A percentile compares a stretch with the other conserved stretches of the same genome.
Evolutionary conservation across 73 alveolate species (phyloP).

Genomic region (Stentor coeruleus): DNA sequence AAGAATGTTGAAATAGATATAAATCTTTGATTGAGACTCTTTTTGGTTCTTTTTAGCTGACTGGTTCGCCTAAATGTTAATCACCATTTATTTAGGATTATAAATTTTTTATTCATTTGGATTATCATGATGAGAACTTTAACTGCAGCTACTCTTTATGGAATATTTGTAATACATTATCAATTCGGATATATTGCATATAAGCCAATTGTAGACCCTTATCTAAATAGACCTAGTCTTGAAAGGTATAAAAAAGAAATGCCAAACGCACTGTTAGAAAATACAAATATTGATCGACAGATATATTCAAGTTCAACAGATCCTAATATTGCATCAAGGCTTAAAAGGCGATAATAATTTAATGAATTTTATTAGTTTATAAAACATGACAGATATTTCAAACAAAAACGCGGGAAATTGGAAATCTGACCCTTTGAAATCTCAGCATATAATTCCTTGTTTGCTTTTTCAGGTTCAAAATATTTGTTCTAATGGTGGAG

Average conservation of each 20-base stretch:
- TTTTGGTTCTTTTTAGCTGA: neutral
- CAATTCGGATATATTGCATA: neutral
- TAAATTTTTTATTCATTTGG: neutral
- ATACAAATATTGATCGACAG: neutral
- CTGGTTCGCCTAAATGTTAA: constrained; percentile 20
- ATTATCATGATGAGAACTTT: neutral
- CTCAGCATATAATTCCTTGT: too few relatives aligned
- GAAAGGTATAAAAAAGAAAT: neutral
- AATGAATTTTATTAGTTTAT: too few relatives aligned
- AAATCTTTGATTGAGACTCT: neutral
- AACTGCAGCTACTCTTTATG: neutral
- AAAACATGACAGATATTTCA: too few relatives aligned
- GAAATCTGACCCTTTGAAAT: too few relatives aligned
- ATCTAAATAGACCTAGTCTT: neutral
- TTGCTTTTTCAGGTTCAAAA: too few relatives aligned
- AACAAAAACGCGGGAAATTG: too few relatives aligned
- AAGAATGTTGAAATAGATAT: neutral
- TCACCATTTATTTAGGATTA: neutral
- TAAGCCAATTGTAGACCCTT: neutral
- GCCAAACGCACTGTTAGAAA: too few relatives aligned
- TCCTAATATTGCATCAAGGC: neutral
- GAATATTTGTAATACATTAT: neutral
- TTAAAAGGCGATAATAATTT: too few relatives aligned
- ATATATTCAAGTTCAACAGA: neutral
- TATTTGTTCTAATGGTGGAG: too few relatives aligned